These are phyloP conservation scores for Euphrasia confusa DNA, from an alignment of 257 asterid species.

Conservation along the genomic window DNA sequence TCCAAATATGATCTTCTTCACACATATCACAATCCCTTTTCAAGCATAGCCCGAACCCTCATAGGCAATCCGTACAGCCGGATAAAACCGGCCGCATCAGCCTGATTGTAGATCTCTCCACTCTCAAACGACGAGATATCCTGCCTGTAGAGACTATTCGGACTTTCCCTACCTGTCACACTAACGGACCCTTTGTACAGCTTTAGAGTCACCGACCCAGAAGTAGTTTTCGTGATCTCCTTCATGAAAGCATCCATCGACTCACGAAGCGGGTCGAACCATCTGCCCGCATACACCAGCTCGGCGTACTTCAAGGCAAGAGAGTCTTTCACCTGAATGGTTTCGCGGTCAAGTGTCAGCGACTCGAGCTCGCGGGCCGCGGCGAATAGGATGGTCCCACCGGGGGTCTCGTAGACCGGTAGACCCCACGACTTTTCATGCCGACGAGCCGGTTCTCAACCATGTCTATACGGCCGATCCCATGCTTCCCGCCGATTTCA, in stretches of 20 bases:
- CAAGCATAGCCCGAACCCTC: slow-evolving; percentile 63
- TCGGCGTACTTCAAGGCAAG: slow-evolving; percentile 90
- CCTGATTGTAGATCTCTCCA: slow-evolving; percentile 81
- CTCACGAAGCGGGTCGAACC: slow-evolving; percentile 96
- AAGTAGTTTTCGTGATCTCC: slow-evolving; percentile 71
- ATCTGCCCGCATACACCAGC: slow-evolving; percentile 78
- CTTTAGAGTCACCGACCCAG: slow-evolving; percentile 78
- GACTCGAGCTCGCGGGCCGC: slow-evolving; percentile 94
- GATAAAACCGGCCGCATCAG: slow-evolving; percentile 94
- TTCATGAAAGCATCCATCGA: slow-evolving; percentile 92
- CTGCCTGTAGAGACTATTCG: slow-evolving; percentile 68
- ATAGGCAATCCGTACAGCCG: slow-evolving; percentile 80
- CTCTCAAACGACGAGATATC: slow-evolving; percentile 94
- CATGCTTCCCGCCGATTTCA: slow-evolving; percentile 75
- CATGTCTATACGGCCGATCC: slow-evolving; percentile 90
- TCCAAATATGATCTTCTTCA: not conserved
- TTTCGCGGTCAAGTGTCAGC: slow-evolving; percentile 87
- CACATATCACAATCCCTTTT: slow-evolving; percentile 48
- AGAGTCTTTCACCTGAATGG: slow-evolving; percentile 68
- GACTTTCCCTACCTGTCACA: slow-evolving; percentile 68
- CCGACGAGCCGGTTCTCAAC: slow-evolving; percentile 91
- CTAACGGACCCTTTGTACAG: slow-evolving; percentile 75
- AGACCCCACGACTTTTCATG: slow-evolving; percentile 96
- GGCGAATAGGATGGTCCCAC: slow-evolving; percentile 78
- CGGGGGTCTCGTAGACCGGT: slow-evolving; percentile 92